A percentile compares a stretch with the other conserved stretches of the same genome.
Evolutionary conservation across 2,329 filamentous ascomycete genomes (phyloP).

Genomic region (Aspergillus texensis): DNA sequence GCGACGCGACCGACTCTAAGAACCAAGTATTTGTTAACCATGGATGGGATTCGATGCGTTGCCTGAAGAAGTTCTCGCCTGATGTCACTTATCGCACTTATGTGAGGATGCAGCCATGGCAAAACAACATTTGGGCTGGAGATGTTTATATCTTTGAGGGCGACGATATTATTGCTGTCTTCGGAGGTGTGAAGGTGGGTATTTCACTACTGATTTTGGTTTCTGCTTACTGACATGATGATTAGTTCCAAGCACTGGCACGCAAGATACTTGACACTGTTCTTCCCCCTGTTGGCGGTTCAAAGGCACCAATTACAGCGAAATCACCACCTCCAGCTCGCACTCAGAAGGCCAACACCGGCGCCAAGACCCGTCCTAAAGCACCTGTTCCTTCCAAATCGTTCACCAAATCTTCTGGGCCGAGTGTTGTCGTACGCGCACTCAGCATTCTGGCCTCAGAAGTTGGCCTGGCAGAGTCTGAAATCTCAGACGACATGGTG

Average conservation of each 20-base stretch:
- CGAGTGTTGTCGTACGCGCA: slow-evolving; percentile 36
- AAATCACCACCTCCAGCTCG: slow-evolving; percentile 28
- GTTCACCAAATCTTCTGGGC: slow-evolving; percentile 29
- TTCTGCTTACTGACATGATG: not conserved
- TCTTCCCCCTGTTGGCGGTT: slow-evolving; percentile 39
- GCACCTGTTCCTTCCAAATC: slow-evolving; percentile 29
- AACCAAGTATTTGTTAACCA: slow-evolving; percentile 65
- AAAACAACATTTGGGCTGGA: slow-evolving; percentile 58
- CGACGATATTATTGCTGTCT: slow-evolving; percentile 60
- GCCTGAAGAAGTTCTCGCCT: slow-evolving; percentile 54
- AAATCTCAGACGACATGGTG: slow-evolving; percentile 62
- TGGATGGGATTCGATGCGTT: slow-evolving; percentile 63
- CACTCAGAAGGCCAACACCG: slow-evolving; percentile 29
- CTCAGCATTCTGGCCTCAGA: slow-evolving; percentile 46
- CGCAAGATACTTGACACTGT: slow-evolving; percentile 45
- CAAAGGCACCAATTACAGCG: slow-evolving; percentile 26
- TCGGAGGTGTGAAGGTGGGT: slow-evolving; percentile 48
- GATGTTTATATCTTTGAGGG: slow-evolving; percentile 64
- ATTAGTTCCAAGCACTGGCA: slow-evolving; percentile 45
- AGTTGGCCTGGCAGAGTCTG: slow-evolving; percentile 60
- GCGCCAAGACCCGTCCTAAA: slow-evolving; percentile 25
- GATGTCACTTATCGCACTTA: slow-evolving; percentile 61
- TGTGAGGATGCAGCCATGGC: slow-evolving; percentile 60
- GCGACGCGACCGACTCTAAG: slow-evolving; percentile 60
- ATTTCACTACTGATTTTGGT: not conserved